These are phyloP conservation scores for Globisporangium uncinulatum DNA, from an alignment of 352 stramenopile genomes.

Conservation along the genomic window DNA sequence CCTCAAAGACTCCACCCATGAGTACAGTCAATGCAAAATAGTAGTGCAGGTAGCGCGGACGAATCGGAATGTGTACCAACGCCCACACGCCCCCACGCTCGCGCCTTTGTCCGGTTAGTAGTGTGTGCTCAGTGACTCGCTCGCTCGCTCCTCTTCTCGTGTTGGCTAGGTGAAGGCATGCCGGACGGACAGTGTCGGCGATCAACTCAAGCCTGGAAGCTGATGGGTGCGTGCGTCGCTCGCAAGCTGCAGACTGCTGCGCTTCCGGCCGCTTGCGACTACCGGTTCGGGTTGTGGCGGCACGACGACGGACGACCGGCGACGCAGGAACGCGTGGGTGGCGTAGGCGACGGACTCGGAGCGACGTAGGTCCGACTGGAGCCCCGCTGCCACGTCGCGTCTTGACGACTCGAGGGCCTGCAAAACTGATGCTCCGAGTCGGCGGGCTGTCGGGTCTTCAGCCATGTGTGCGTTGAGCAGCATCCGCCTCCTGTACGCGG, in stretches of 20 bases:
- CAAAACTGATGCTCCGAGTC: constrained; percentile 19
- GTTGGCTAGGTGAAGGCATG: neutral
- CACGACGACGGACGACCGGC: constrained; percentile 2
- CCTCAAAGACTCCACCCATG: constrained; percentile 83
- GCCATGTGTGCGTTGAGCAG: constrained; percentile 82
- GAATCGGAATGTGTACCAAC: constrained; percentile 13
- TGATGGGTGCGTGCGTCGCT: neutral
- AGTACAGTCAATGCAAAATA: constrained; percentile 89
- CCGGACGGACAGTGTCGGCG: too few species aligned
- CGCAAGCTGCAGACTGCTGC: neutral
- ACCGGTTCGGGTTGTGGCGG: neutral
- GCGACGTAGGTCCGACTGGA: constrained; percentile 1
- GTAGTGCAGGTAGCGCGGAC: constrained; percentile 16
- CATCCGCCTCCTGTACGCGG: constrained; percentile 71
- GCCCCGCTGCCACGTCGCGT: constrained; percentile 14
- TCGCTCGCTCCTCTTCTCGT: neutral
- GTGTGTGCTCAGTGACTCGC: too few species aligned
- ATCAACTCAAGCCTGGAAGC: constrained; percentile 9
- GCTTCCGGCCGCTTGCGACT: neutral
- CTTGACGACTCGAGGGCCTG: constrained; percentile 60
- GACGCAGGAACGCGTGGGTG: constrained; percentile 5
- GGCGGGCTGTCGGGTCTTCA: constrained; percentile 40
- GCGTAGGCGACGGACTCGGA: constrained; percentile 1
- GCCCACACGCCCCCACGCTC: neutral
- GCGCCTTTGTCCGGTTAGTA: neutral